Conservation (phyloP, 371 early-diverging fungal genomes). For the Choanephora cucurbitarum region DNA sequence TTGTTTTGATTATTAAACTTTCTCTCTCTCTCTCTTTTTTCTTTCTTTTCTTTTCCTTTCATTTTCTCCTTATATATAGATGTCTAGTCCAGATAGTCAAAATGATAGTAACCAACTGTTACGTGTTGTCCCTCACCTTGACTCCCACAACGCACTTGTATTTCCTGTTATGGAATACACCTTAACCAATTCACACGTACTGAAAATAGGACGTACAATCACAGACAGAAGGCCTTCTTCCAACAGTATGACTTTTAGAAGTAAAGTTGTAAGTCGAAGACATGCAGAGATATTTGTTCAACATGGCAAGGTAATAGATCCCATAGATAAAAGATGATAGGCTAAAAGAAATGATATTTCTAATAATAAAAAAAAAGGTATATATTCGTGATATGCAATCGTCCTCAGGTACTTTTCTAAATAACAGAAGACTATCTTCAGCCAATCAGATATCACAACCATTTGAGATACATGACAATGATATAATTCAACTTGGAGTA, state of each 20-base stretch:
- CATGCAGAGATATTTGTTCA: slow-evolving; percentile 79
- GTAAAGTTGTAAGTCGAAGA: slow-evolving; percentile 74
- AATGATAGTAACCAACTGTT: slow-evolving; percentile 33
- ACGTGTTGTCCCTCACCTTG: slow-evolving; percentile 69
- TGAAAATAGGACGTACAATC: slow-evolving; percentile 74
- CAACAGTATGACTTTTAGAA: slow-evolving; percentile 71
- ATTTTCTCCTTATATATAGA: too few relatives aligned
- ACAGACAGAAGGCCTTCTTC: slow-evolving; percentile 63
- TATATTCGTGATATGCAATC: slow-evolving; percentile 90
- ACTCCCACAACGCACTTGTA: slow-evolving; percentile 64
- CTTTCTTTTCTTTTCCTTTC: background rate
- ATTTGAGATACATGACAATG: slow-evolving; percentile 81
- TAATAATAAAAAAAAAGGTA: too few relatives aligned
- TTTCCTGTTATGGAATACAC: slow-evolving; percentile 77
- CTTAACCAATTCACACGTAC: slow-evolving; percentile 54
- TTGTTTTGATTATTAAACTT: background rate
- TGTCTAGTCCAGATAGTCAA: too few relatives aligned
- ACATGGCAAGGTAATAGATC: slow-evolving; percentile 53
- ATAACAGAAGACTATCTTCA: slow-evolving; percentile 83
- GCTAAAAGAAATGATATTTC: too few relatives aligned
- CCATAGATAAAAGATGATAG: too few relatives aligned
- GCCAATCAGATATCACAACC: slow-evolving; percentile 82
- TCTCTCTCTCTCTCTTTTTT: background rate
- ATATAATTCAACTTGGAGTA: slow-evolving; percentile 90
- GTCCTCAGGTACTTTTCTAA: slow-evolving; percentile 95